A percentile compares a stretch with the other conserved stretches of the same genome.
These are phyloP conservation scores for Sodiomyces alkalinus DNA, from an alignment of 2,329 filamentous ascomycete genomes.

Conservation along the genomic window DNA sequence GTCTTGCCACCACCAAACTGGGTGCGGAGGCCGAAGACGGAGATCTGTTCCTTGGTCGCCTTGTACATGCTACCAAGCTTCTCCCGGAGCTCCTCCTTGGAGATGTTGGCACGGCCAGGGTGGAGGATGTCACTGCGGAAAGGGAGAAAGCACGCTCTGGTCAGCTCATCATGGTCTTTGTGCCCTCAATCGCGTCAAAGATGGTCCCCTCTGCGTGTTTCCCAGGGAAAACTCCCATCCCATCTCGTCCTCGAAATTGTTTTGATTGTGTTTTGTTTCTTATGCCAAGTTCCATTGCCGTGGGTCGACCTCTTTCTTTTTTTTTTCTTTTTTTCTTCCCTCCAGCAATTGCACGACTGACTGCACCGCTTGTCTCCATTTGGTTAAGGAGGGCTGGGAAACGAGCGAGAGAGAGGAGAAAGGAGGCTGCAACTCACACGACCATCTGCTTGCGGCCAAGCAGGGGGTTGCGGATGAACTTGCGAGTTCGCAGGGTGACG, in stretches of 20 bases:
- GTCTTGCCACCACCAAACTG: conserved; percentile 99
- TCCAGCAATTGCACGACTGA: no score
- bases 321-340: neutral
- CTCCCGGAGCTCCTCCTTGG: conserved; percentile 93
- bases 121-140: conserved; percentile 96
- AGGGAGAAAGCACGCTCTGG: conserved; percentile 1
- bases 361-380: no score
- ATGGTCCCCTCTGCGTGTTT: neutral
- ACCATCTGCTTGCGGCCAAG: conserved; percentile 99
- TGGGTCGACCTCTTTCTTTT: no score
- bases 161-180: no score
- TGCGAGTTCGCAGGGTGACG: conserved; percentile 90
- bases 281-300: no score
- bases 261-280: neutral
- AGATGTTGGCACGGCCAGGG: conserved; percentile 95
- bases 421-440: conserved; percentile 56
- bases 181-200: conserved; percentile 1
- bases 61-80: conserved; percentile 97
- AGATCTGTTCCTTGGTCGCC: conserved; percentile 93
- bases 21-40: conserved; percentile 95
- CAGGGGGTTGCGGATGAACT: conserved; percentile 99
- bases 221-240: no score
- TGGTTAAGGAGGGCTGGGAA: no score
- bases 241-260: no score
- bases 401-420: neutral